Conservation (phyloP, 2,329 filamentous ascomycete genomes). For the Penicillium glabrum region DNA sequence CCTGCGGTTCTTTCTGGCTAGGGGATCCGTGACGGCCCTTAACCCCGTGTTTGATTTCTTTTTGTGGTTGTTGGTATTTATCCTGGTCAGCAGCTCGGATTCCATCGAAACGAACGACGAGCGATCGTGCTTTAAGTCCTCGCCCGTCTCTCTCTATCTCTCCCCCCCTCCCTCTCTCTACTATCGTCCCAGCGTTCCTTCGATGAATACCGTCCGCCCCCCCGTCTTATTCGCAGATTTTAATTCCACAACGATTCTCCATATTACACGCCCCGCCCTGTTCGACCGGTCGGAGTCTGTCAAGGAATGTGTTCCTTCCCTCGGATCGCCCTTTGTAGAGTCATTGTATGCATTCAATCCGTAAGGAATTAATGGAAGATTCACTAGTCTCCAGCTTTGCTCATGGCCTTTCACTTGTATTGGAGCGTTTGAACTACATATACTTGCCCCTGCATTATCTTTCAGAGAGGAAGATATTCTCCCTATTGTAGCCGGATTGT, state of each 20-base stretch:
- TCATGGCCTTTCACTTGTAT: neutral
- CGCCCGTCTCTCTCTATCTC: conserved; percentile 12
- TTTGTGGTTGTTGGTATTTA: conserved; percentile 22
- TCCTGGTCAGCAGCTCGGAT: conserved; percentile 29
- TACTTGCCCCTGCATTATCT: too few species aligned
- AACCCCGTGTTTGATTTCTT: conserved; percentile 1
- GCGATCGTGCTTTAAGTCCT: conserved; percentile 21
- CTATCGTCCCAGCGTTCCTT: conserved; percentile 18
- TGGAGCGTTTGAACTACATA: too few species aligned
- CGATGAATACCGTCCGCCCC: conserved; percentile 23
- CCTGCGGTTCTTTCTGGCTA: neutral
- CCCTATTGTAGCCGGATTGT: too few species aligned
- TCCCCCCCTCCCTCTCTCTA: neutral
- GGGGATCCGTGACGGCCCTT: neutral
- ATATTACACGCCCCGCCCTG: conserved; percentile 12
- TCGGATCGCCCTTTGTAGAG: conserved; percentile 15
- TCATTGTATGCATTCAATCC: conserved; percentile 1
- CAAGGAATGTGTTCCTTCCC: neutral
- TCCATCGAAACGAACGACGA: conserved; percentile 28
- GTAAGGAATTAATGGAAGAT: neutral
- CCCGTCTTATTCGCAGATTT: conserved; percentile 23
- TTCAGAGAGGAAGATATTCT: too few species aligned
- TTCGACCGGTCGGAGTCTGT: conserved; percentile 18
- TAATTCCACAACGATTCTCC: conserved; percentile 21
- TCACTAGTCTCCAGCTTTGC: neutral